Base-by-base conservation (phyloP, 306 rosid species). In the Arachis hypogaea region DNA sequence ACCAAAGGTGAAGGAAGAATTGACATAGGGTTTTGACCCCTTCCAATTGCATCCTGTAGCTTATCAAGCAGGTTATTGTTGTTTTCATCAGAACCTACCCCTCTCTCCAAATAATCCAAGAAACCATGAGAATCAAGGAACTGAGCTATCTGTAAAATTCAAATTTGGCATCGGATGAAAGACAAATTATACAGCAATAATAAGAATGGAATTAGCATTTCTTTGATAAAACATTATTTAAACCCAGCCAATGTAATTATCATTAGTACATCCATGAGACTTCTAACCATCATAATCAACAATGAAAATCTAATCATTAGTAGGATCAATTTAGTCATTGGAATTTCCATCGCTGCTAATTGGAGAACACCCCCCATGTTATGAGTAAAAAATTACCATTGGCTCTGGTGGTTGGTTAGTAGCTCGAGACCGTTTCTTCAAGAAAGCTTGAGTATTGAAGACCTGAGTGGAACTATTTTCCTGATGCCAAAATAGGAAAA, bases 21-120 rank as follows among this genome's bases (percentile, higher is more conserved):
- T 73, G 98, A 95, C 76, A 89, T 63, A 72, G 96, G 98, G 86
- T 95, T 92, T 84, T 94, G 92, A 80, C 98, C 96, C 89, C 98
- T 90, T 81, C 97, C 96, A 47, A 94, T 79, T 75, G 96, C 97
- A 88, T 94, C 99, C 90, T 95, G 99, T 64, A 95, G 82, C 89
- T 90, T 92, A 77, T 95, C 99, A 62, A 95, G 99, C 30, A 92
- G 78, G 66, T 92, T 95, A 84, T 86, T 88, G 76, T 65, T 91
- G 78, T 77, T 85, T 83, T 91, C 98, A 70, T 85, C 96, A 44
- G 93, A 84, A 81, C 97, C 89, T 73, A 86, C 46, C 59, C 97
- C 88, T 82, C 97, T 86, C 78, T 95, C 99, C 81, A 90, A 66
- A 82, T 92, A 95, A 84, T 95, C 99, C 86, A 94, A 42, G 86